These are phyloP conservation scores for Withania somnifera DNA, from an alignment of 305 asterid species.

Conservation along the genomic window DNA sequence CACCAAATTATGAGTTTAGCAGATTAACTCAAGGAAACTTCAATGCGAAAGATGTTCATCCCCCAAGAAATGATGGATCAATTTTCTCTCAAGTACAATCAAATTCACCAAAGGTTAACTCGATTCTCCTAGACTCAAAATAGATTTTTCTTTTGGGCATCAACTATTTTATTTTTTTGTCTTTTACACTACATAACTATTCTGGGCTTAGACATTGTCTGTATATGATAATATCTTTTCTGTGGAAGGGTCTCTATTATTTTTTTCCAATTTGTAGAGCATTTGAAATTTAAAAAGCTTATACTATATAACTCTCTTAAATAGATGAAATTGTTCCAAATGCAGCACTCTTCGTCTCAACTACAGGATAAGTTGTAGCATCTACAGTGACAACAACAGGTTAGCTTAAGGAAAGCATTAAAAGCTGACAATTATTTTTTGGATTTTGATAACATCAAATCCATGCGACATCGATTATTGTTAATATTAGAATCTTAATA, in stretches of 20 bases:
- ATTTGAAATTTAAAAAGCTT: background rate
- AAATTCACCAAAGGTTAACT: conserved; percentile 80
- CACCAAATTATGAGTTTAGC: conserved; percentile 66
- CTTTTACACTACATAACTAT: background rate
- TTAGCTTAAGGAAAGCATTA: conserved; percentile 17
- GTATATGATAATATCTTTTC: background rate
- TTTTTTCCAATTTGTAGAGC: background rate
- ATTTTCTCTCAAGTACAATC: conserved; percentile 89
- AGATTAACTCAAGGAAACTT: conserved; percentile 79
- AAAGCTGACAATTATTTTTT: conserved; percentile 1
- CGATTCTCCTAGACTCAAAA: conserved; percentile 5
- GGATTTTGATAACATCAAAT: conserved; percentile 1
- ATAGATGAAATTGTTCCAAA: conserved; percentile 82
- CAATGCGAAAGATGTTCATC: conserved; percentile 76
- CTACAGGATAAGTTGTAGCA: conserved; percentile 92
- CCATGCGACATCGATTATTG: background rate
- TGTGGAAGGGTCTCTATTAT: background rate
- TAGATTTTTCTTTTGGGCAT: background rate
- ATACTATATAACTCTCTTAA: background rate
- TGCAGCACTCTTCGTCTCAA: conserved; percentile 89
- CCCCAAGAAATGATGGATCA: conserved; percentile 90
- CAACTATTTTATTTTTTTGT: background rate
- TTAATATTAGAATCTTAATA: too few species aligned
- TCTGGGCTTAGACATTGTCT: background rate
- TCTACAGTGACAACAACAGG: conserved; percentile 64